These are phyloP conservation scores for Pinus albicaulis DNA, from an alignment of 75 land plant species.

Conservation along the genomic window DNA sequence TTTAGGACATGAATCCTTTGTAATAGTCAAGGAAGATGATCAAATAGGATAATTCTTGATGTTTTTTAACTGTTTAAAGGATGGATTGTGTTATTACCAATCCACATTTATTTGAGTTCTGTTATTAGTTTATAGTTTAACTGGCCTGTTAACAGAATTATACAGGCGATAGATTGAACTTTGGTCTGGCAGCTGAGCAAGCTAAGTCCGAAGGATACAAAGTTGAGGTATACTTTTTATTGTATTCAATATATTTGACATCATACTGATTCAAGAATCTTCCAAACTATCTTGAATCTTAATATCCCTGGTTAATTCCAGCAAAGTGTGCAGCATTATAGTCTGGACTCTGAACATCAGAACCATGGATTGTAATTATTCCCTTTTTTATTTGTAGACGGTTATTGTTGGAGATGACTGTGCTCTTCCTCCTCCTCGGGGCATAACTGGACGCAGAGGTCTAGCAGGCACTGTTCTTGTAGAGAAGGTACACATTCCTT, in stretches of 20 bases:
- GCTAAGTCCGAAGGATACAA: conserved; percentile 47
- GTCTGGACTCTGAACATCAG: background rate
- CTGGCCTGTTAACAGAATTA: conserved; percentile 46
- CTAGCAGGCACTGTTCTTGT: conserved; percentile 94
- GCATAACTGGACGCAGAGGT: conserved; percentile 88
- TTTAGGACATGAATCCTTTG: background rate
- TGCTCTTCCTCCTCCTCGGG: conserved; percentile 92
- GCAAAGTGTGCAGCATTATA: too few species aligned
- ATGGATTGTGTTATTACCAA: background rate
- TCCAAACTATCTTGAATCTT: too few species aligned
- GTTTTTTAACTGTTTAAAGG: background rate
- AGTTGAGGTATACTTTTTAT: conserved; percentile 26
- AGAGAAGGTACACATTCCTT: conserved; percentile 61
- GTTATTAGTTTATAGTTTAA: background rate
- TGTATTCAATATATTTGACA: background rate
- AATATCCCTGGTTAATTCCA: too few species aligned
- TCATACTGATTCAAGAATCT: too few species aligned
- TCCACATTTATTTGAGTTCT: background rate
- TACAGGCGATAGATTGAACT: conserved; percentile 42
- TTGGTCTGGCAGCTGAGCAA: conserved; percentile 50
- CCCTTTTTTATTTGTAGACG: conserved; percentile 31
- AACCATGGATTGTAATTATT: too few species aligned
- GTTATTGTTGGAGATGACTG: conserved; percentile 98
- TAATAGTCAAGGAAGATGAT: too few species aligned
- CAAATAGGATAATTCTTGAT: background rate